Evolutionary conservation across 106 monocot genomes (phyloP).

Genomic region (Gastrodia elata): DNA sequence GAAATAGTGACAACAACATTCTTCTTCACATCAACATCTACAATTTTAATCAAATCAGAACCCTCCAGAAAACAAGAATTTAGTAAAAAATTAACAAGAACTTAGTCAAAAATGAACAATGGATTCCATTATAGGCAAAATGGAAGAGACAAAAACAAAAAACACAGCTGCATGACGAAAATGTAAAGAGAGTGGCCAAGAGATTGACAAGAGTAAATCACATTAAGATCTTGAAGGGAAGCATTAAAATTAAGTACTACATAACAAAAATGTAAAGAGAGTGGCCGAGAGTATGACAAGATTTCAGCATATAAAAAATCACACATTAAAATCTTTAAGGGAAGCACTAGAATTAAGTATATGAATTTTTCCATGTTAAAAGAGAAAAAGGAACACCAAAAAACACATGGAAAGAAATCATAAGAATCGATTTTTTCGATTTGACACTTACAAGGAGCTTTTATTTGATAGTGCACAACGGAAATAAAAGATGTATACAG

Average conservation of each 20-base stretch:
- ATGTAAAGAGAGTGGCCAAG: neutral
- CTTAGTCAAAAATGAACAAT: neutral
- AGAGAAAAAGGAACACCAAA: no score
- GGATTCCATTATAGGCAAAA: neutral
- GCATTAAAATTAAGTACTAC: neutral
- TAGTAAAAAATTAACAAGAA: neutral
- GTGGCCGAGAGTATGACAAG: neutral
- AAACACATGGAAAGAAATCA: no score
- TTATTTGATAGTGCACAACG: no score
- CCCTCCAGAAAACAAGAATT: neutral
- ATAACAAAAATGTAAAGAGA: neutral
- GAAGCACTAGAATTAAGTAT: no score
- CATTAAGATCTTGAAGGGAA: no score
- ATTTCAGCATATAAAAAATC: no score
- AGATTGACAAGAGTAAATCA: neutral
- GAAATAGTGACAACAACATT: slow-evolving; percentile 74
- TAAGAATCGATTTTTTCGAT: no score
- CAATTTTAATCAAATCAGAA: slow-evolving; percentile 1
- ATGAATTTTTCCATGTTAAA: no score
- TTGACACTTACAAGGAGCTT: no score
- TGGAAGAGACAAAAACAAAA: neutral
- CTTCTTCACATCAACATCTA: slow-evolving; percentile 93
- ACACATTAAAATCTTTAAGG: no score
- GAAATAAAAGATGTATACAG: no score
- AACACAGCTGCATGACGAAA: neutral